These are phyloP conservation scores for Paraphoma sp. DNA, from an alignment of 2,329 filamentous ascomycete species.

Conservation along the genomic window DNA sequence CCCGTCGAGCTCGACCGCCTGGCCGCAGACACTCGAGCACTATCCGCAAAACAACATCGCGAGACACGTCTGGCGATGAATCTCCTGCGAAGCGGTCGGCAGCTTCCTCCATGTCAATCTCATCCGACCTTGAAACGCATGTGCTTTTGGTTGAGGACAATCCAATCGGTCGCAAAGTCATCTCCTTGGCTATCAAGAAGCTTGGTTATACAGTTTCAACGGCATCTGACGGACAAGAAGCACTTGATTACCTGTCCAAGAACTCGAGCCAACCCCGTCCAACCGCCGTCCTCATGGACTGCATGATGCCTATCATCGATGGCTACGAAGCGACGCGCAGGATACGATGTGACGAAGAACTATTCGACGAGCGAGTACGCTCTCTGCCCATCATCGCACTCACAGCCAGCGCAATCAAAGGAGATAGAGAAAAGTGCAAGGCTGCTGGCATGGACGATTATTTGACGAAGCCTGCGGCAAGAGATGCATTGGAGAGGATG, in stretches of 20 bases:
- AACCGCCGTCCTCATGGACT: conserved; percentile 36
- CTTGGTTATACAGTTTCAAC: conserved; percentile 18
- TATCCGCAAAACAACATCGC: background rate
- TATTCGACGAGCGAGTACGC: conserved; percentile 30
- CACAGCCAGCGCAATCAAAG: conserved; percentile 59
- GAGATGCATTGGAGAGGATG: conserved; percentile 2
- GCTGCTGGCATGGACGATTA: conserved; percentile 9
- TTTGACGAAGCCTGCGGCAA: conserved; percentile 9
- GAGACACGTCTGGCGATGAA: background rate
- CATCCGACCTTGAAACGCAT: conserved; percentile 1
- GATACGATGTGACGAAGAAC: conserved; percentile 59
- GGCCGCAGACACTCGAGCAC: background rate
- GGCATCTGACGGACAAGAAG: conserved; percentile 34
- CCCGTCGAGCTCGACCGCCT: background rate
- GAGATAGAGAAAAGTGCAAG: conserved; percentile 8
- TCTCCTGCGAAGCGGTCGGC: background rate
- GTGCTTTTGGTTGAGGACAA: conserved; percentile 48
- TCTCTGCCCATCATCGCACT: conserved; percentile 87
- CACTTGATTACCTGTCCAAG: conserved; percentile 26
- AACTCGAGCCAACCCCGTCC: conserved; percentile 11
- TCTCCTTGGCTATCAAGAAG: conserved; percentile 27
- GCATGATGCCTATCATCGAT: conserved; percentile 42
- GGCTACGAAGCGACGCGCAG: conserved; percentile 33
- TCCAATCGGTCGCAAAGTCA: conserved; percentile 41
- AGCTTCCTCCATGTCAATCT: background rate